phyloP scores from a whole-genome alignment of 106 monocot genomes.

The Narthecium ossifragum region DNA sequence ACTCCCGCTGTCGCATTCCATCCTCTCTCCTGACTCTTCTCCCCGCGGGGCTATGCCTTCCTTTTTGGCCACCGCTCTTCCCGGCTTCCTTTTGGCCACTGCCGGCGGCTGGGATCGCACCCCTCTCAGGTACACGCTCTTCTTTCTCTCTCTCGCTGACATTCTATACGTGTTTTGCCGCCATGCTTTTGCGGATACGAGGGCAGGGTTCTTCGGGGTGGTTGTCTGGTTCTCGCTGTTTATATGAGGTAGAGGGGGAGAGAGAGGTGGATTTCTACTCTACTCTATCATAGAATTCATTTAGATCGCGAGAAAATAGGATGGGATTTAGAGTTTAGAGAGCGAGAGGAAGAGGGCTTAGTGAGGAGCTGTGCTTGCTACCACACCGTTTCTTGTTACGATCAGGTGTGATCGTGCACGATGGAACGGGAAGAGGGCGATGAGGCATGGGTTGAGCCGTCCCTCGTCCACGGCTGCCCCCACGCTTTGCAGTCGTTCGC shows the following conservation, averaged over 20 bases:
- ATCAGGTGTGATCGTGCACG: constrained; percentile 27
- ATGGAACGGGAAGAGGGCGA: constrained; percentile 16
- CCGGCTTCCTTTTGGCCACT: too few relatives aligned
- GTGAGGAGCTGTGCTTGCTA: background rate
- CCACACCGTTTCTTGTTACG: constrained; percentile 29
- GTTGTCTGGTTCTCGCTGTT: background rate
- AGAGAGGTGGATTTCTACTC: background rate
- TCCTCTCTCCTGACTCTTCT: background rate
- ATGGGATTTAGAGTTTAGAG: background rate
- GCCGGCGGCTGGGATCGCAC: background rate
- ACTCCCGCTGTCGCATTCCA: too few relatives aligned
- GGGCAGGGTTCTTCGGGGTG: background rate
- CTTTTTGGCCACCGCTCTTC: background rate
- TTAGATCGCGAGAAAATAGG: too few relatives aligned
- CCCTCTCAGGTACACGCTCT: constrained; percentile 1
- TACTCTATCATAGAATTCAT: background rate
- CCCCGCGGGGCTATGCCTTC: background rate
- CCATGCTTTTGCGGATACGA: too few relatives aligned
- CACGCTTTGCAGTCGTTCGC: constrained; percentile 14
- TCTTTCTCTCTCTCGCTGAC: background rate
- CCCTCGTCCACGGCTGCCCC: constrained; percentile 16
- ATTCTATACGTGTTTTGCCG: background rate
- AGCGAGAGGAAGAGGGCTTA: background rate
- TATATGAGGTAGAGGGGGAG: background rate
- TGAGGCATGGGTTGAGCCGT: constrained; percentile 8